phyloP scores from a whole-genome alignment of 2,329 filamentous ascomycete species.

The Phialemonium atrogriseum region DNA sequence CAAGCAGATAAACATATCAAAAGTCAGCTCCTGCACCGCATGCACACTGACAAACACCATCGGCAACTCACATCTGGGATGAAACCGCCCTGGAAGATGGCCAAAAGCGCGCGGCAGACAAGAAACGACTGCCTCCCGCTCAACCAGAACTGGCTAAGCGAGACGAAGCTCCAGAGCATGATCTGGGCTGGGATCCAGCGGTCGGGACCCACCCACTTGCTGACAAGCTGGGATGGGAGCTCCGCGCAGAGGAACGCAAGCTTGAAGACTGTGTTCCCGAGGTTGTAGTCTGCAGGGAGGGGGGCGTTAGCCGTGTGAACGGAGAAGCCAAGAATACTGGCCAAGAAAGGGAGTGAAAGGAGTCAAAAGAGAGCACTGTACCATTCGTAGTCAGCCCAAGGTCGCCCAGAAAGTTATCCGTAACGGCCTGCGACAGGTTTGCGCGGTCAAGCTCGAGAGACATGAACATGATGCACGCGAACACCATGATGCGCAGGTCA shows the following conservation, averaged over 20 bases:
- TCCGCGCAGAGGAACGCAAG: slow-evolving; percentile 6
- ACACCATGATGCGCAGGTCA: slow-evolving; percentile 35
- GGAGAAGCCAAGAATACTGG: too few relatives aligned
- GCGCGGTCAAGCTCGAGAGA: slow-evolving; percentile 40
- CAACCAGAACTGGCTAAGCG: slow-evolving; percentile 21
- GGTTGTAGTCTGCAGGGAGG: slow-evolving; percentile 10
- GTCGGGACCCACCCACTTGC: slow-evolving; percentile 11
- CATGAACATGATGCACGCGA: slow-evolving; percentile 40
- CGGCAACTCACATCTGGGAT: slow-evolving; percentile 26
- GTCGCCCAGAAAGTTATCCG: slow-evolving; percentile 37
- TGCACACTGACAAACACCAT: too few relatives aligned
- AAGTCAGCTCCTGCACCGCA: too few relatives aligned
- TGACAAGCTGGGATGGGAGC: slow-evolving; percentile 7
- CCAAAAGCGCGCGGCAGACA: slow-evolving; percentile 21
- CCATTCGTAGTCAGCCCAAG: slow-evolving; percentile 34
- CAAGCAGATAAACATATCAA: too few relatives aligned
- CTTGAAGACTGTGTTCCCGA: slow-evolving; percentile 6
- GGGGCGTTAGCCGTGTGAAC: slow-evolving; percentile 3
- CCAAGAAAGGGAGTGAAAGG: neutral
- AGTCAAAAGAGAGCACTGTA: slow-evolving; percentile 9
- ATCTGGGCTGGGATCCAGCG: slow-evolving; percentile 16
- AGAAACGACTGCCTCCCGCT: slow-evolving; percentile 19
- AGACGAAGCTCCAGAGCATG: slow-evolving; percentile 23
- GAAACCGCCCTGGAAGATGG: slow-evolving; percentile 25
- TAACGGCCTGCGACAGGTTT: slow-evolving; percentile 37